A percentile compares a stretch with the other conserved stretches of the same genome.
These are phyloP conservation scores for Tolypocladium ovalisporum DNA, from an alignment of 2,329 filamentous ascomycete species.

Conservation along the genomic window DNA sequence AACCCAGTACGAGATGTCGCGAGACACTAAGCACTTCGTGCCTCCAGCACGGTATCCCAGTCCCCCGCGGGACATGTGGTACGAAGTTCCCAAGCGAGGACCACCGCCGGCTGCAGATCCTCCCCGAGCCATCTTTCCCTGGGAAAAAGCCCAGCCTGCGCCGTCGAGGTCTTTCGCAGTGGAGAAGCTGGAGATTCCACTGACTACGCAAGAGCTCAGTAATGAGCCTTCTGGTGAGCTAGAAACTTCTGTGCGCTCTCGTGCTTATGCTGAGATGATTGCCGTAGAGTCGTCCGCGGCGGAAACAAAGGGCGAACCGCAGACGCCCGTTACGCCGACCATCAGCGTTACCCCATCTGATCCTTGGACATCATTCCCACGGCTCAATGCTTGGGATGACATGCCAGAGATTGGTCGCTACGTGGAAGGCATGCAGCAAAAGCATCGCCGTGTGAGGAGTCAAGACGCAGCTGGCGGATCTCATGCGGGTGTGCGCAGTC, in stretches of 20 bases:
- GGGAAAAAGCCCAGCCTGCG: constrained; percentile 62
- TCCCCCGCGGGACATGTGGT: constrained; percentile 81
- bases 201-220: not conserved
- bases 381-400: constrained; percentile 86
- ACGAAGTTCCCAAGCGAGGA: constrained; percentile 60
- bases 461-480: constrained; percentile 9
- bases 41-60: constrained; percentile 70
- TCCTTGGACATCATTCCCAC: constrained; percentile 64
- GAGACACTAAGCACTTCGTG: constrained; percentile 62
- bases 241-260: constrained; percentile 8
- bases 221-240: constrained; percentile 13
- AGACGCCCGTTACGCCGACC: constrained; percentile 38
- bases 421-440: constrained; percentile 59
- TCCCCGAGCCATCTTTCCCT: constrained; percentile 73
- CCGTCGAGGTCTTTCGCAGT: constrained; percentile 50
- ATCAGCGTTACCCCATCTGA: constrained; percentile 37
- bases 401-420: constrained; percentile 81
- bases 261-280: constrained; percentile 20
- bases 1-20: constrained; percentile 74
- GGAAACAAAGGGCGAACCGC: constrained; percentile 25
- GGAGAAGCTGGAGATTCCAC: constrained; percentile 6
- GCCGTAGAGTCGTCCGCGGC: constrained; percentile 20
- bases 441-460: constrained; percentile 34
- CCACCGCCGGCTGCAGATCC: constrained; percentile 43
- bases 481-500: constrained; percentile 1